These are phyloP conservation scores for Russula virescens DNA, from an alignment of 768 basidiomycete genomes.

Conservation along the genomic window DNA sequence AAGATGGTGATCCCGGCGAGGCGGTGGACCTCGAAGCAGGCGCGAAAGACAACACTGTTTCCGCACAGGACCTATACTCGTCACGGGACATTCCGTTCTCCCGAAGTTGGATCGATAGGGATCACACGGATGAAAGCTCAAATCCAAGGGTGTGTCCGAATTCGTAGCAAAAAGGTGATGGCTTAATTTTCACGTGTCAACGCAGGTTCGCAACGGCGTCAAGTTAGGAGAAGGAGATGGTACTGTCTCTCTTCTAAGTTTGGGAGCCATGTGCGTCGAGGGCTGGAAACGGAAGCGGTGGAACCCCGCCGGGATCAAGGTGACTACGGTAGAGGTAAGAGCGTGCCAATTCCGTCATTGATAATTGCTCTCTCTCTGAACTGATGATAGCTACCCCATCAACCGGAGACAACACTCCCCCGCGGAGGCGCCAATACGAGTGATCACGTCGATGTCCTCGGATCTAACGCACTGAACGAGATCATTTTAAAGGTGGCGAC, in stretches of 20 bases:
- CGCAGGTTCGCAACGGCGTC: conserved; percentile 72
- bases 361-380: not conserved
- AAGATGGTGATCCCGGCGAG: conserved; percentile 31
- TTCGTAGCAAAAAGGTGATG: not conserved
- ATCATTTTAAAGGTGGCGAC: conserved; percentile 88
- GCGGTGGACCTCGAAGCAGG: conserved; percentile 33
- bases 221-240: conserved; percentile 95
- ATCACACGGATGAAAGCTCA: conserved; percentile 59
- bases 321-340: conserved; percentile 81
- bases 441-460: conserved; percentile 71
- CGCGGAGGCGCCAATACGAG: conserved; percentile 90
- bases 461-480: conserved; percentile 79
- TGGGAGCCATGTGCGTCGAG: conserved; percentile 95
- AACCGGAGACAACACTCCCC: conserved; percentile 62
- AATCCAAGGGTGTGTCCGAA: conserved; percentile 48
- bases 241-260: conserved; percentile 76
- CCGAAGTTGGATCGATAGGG: conserved; percentile 80
- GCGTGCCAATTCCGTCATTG: not conserved
- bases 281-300: conserved; percentile 87
- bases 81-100: conserved; percentile 50
- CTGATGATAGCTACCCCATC: conserved; percentile 63
- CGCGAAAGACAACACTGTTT: conserved; percentile 41
- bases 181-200: not conserved
- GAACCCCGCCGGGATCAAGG: conserved; percentile 87
- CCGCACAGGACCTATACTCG: conserved; percentile 33